These are phyloP conservation scores for Ceratobasidium sp. DNA, from an alignment of 1,284 basidiomycete species.

Conservation along the genomic window DNA sequence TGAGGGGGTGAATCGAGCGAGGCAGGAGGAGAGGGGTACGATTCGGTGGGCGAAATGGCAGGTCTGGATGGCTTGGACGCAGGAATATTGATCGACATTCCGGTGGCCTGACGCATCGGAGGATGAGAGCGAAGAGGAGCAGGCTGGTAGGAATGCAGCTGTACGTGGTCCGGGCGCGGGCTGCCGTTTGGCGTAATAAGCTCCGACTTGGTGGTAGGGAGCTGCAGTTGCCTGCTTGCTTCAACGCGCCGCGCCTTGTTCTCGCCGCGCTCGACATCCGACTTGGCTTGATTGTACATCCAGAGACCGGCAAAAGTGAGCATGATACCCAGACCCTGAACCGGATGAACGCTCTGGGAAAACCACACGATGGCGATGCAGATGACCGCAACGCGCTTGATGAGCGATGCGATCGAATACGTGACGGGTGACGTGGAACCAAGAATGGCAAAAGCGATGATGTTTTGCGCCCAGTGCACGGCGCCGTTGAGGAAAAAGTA, in stretches of 20 bases:
- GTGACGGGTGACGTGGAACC: conserved; percentile 97
- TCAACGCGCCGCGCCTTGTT: conserved; percentile 87
- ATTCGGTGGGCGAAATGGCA: conserved; percentile 59
- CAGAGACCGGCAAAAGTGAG: conserved; percentile 92
- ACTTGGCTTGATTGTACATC: conserved; percentile 96
- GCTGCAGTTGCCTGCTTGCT: conserved; percentile 74
- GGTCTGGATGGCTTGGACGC: conserved; percentile 40
- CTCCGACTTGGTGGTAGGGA: conserved; percentile 72
- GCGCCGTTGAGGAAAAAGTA: conserved; percentile 93
- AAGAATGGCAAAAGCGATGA: conserved; percentile 96
- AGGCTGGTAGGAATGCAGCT: conserved; percentile 45
- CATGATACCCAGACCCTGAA: conserved; percentile 89
- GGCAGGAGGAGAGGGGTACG: conserved; percentile 80
- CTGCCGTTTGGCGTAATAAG: conserved; percentile 51
- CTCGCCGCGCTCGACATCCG: conserved; percentile 93
- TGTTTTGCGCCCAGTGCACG: conserved; percentile 96
- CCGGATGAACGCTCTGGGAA: conserved; percentile 81
- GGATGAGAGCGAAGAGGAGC: conserved; percentile 46
- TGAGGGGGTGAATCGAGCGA: conserved; percentile 74
- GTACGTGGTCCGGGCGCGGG: conserved; percentile 43
- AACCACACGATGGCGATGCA: conserved; percentile 99
- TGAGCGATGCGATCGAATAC: conserved; percentile 96
- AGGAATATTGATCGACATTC: conserved; percentile 43
- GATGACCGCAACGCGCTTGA: conserved; percentile 98
- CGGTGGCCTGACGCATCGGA: conserved; percentile 47